Evolutionary conservation across 2,329 filamentous ascomycete species (phyloP), one percentile per base, ranked within the genome.

Genomic region (Neurospora crassa): DNA sequence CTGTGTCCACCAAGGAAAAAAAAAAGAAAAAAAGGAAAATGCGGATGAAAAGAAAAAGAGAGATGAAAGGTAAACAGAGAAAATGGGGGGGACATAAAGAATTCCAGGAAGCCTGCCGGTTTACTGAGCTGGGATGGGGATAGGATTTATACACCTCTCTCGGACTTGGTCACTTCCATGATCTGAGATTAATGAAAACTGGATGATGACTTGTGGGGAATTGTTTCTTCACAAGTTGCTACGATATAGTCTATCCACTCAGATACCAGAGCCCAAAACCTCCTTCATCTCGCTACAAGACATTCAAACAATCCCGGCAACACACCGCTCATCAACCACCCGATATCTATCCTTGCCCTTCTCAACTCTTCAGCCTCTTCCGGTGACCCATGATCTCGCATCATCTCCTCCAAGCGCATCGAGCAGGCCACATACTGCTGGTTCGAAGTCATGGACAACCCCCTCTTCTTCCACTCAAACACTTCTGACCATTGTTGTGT

Each of bases 401-500:
- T 76, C 68, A 76, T 12, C 12, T 68, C 71, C 73, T 77, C 76
- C 3, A 77, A 63, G 16, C 76, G 74, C 37, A 77, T 73, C 20
- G 74, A 74, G 74, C 76, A 77, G 0, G 76, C 68, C 1, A 75
- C 71, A 53, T 74, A 77, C 71, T 77, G 74, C 73, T 76, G 75
- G 8, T 76, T 72, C 3, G 68, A 71, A 16, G 73, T 70, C 42
- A 76, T 24, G 8, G 70, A 68, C 14, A 77, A 70, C 2, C 75
- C 76, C 24, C 68, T 34, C 6, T 69, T 71, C 2, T 71, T 73
- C 73, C 74, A 76, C 20, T 70, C 69, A 40, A 76, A 73, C 4
- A 73, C 72, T 24, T 70, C 59, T 1, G 73, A 72, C 76, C 74
- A 76, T 29, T 76, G 70, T 41, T 69, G 53, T 10, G 72, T 47